These are phyloP conservation scores for Botryotinia narcissicola DNA, from an alignment of 2,329 filamentous ascomycete genomes.

Conservation along the genomic window DNA sequence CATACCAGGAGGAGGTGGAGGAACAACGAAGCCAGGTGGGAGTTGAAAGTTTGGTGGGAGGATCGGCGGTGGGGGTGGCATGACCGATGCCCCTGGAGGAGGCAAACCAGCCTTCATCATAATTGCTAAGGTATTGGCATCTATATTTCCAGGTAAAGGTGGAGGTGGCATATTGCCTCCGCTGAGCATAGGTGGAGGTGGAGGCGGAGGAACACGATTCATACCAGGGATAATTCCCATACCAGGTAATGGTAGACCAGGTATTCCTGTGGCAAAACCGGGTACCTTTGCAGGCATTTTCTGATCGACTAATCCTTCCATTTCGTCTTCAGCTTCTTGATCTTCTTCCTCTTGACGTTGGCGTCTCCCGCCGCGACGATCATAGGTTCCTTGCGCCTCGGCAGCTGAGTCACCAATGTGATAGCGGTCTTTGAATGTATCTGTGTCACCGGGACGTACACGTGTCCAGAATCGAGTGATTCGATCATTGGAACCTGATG, in stretches of 20 bases:
- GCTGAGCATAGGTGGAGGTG: constrained; percentile 40
- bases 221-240: constrained; percentile 49
- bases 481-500: constrained; percentile 92
- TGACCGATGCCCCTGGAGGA: constrained; percentile 50
- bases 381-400: constrained; percentile 93
- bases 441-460: constrained; percentile 80
- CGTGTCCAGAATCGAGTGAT: constrained; percentile 97
- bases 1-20: constrained; percentile 42
- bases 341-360: constrained; percentile 90
- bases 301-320: constrained; percentile 89
- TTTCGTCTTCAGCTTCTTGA: constrained; percentile 88
- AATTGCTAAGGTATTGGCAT: constrained; percentile 18
- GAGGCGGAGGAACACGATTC: constrained; percentile 34
- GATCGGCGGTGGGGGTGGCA: constrained; percentile 41
- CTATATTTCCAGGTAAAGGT: constrained; percentile 17
- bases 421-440: constrained; percentile 84
- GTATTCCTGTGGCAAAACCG: constrained; percentile 56
- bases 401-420: constrained; percentile 93
- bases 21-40: constrained; percentile 37
- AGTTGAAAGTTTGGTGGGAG: constrained; percentile 44
- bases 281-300: constrained; percentile 66
- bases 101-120: constrained; percentile 60
- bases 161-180: constrained; percentile 16
- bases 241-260: constrained; percentile 38
- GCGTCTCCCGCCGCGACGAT: constrained; percentile 71